Base-by-base conservation (phyloP, 108 stramenopile genomes). In the Asterionellopsis glacialis region DNA sequence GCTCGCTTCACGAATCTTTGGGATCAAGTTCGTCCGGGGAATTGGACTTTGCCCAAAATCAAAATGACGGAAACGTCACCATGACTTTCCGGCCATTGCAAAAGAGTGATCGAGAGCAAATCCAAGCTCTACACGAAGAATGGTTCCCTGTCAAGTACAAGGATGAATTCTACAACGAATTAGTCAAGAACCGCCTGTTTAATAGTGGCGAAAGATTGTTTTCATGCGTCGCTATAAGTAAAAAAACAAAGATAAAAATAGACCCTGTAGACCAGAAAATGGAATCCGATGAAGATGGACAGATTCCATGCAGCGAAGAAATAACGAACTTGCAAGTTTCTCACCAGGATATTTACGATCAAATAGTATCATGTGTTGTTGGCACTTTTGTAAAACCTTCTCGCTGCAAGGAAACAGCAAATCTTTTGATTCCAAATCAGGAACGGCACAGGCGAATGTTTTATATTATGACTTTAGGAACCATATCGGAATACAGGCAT, bases 381-480 rank as follows among this genome's bases (percentile, higher is more conserved):
- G 83, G 76, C 14, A 52, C 72, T 39, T 57, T 73, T 12, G 25
- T 81, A 6, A 54, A 51, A 11, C 41, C 73, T 0, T 47, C 43
- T 16, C 26, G 63, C 49, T 33, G 33, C 33, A 33, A 33, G 7
- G 41, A 78, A 64, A 67, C 87, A 51, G 48, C 59, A 28, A 39
- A 39, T n/a, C 47, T 82, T 11, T 52, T 93, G 21, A 24, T 93
- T 39, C 65, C 79, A 0, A 64, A 78, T 51, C 56, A 67, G 12
- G 41, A 61, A 0, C 28, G 47, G 23, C 50, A 83, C 53, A 43
- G 63, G 0, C 55, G 67, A 51, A 74, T 87, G 54, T 93, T 89
- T 67, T 93, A 93, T 61, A 85, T 93, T 54, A 93, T 93, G 91
- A 93, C 91, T 19, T 62, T 93, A 15, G 91, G 91, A 0, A 82